phyloP scores from a whole-genome alignment of 345 rosid genomes.

The Citropsis articulata region DNA sequence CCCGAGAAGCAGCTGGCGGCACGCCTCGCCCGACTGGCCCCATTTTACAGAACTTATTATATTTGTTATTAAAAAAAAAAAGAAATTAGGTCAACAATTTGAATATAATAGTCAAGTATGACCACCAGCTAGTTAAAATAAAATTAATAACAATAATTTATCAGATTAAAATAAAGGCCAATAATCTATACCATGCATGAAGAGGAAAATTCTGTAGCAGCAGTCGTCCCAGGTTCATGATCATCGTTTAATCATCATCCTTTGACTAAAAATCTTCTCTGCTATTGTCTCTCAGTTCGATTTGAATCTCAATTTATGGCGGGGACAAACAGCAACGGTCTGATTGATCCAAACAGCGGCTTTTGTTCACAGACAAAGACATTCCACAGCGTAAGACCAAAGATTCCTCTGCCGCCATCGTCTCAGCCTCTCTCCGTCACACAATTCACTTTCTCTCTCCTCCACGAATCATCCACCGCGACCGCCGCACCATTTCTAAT shows the following conservation, averaged over 20 bases:
- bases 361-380: slow-evolving; percentile 44
- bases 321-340: neutral
- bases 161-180: no score
- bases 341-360: slow-evolving; percentile 45
- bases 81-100: no score
- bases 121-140: no score
- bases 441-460: slow-evolving; percentile 49
- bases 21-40: no score
- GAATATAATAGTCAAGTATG: no score
- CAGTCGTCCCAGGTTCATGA: neutral
- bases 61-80: no score
- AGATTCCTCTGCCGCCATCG: slow-evolving; percentile 44
- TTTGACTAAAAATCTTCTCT: no score
- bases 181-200: no score
- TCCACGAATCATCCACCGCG: slow-evolving; percentile 19
- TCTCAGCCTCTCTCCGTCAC: slow-evolving; percentile 55
- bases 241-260: neutral
- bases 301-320: neutral
- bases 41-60: no score
- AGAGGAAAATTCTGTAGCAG: neutral
- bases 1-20: no score
- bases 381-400: slow-evolving; percentile 55
- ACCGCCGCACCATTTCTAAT: slow-evolving; percentile 33
- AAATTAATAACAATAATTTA: no score
- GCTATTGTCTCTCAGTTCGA: neutral